phyloP scores from a whole-genome alignment of 2,329 filamentous ascomycete genomes.

The Xylogone sp. region DNA sequence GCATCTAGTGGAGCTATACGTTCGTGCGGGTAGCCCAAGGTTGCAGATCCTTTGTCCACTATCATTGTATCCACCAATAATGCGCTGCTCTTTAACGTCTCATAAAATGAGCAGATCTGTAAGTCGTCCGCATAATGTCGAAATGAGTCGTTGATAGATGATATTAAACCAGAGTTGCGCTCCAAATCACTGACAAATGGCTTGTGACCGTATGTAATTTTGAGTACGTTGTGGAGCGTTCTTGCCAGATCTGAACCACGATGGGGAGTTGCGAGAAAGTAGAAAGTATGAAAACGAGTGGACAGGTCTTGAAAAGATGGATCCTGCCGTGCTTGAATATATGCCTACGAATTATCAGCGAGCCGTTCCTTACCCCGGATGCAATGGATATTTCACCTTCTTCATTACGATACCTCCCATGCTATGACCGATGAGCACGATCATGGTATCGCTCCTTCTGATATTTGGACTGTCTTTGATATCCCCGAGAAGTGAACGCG shows the following conservation, averaged over 20 bases:
- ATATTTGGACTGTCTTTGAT: slow-evolving; percentile 21
- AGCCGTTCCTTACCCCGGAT: no score
- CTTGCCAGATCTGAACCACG: slow-evolving; percentile 17
- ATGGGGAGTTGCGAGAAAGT: slow-evolving; percentile 29
- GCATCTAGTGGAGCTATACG: slow-evolving; percentile 20
- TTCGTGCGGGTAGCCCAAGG: slow-evolving; percentile 27
- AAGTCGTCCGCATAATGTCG: slow-evolving; percentile 22
- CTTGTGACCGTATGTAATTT: slow-evolving; percentile 8
- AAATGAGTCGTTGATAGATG: slow-evolving; percentile 31
- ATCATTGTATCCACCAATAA: slow-evolving; percentile 9
- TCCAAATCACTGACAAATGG: slow-evolving; percentile 23
- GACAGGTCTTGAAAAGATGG: slow-evolving; percentile 9
- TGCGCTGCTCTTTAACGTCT: slow-evolving; percentile 24
- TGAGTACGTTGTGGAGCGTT: not conserved
- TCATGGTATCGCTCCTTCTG: slow-evolving; percentile 16
- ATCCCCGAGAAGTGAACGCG: slow-evolving; percentile 25
- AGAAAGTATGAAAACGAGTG: slow-evolving; percentile 17
- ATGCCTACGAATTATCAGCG: slow-evolving; percentile 19
- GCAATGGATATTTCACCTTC: no score
- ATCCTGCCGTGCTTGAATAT: slow-evolving; percentile 9
- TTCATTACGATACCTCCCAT: slow-evolving; percentile 33
- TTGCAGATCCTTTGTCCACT: slow-evolving; percentile 24
- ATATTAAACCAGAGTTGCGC: slow-evolving; percentile 14
- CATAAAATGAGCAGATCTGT: slow-evolving; percentile 32
- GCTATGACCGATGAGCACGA: slow-evolving; percentile 30